Percentiles rank a stretch among this genome's conserved stretches.
Conservation (phyloP, 129 eudicot species). For the Ambrosia trifida region DNA sequence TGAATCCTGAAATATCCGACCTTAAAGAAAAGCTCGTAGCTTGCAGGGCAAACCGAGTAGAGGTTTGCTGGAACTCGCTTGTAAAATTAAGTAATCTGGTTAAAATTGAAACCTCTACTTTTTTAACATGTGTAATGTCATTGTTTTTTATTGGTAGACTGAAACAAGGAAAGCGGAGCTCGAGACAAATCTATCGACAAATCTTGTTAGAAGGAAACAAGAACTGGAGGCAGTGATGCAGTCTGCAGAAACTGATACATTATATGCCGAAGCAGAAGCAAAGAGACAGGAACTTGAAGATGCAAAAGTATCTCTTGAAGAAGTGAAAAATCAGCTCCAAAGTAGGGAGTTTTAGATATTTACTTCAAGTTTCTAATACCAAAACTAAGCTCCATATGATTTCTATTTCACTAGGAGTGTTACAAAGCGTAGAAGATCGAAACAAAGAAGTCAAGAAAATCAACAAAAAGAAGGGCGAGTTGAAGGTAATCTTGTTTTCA, state of each 20-base stretch:
- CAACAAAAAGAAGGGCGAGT: conserved; percentile 63
- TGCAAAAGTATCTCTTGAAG: conserved; percentile 59
- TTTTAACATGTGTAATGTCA: neutral
- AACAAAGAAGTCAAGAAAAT: conserved; percentile 61
- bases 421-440: conserved; percentile 64
- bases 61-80: conserved; percentile 50
- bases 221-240: conserved; percentile 78
- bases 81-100: neutral
- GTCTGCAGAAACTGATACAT: conserved; percentile 60
- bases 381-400: neutral
- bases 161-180: conserved; percentile 95
- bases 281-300: conserved; percentile 77
- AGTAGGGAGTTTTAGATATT: conserved; percentile 38
- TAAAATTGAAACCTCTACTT: neutral
- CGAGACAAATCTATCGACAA: conserved; percentile 91
- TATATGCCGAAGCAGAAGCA: conserved; percentile 58
- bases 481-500: conserved; percentile 50
- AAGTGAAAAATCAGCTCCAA: conserved; percentile 63
- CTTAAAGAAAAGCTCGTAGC: conserved; percentile 77
- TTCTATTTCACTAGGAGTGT: conserved; percentile 53
- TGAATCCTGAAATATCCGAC: conserved; percentile 90
- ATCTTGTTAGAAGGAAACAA: conserved; percentile 84
- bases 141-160: conserved; percentile 41
- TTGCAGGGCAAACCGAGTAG: conserved; percentile 82
- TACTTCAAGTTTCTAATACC: conserved; percentile 3